phyloP scores from a whole-genome alignment of 192 early-diverging fungal genomes.

The Obelidium mucronatum region DNA sequence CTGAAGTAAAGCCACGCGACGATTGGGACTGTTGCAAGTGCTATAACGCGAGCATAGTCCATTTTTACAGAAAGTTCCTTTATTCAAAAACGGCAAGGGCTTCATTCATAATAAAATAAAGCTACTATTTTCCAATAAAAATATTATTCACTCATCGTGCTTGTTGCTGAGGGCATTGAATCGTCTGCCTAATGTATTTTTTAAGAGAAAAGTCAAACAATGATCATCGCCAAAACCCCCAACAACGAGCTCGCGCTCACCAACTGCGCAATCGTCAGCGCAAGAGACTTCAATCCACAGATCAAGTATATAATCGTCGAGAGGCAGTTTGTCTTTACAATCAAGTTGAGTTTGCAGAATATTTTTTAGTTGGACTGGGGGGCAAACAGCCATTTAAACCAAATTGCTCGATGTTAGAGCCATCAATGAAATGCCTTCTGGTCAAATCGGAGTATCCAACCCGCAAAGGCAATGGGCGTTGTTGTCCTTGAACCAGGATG shows the following conservation, averaged over 20 bases:
- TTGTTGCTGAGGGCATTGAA: no score
- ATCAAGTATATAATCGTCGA: constrained; percentile 80
- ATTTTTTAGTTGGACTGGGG: not conserved
- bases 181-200: no score
- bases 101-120: no score
- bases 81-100: no score
- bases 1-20: not conserved
- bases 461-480: constrained; percentile 74
- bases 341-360: constrained; percentile 60
- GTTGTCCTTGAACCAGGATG: constrained; percentile 68
- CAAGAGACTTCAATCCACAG: constrained; percentile 72
- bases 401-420: constrained; percentile 50
- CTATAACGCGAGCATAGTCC: not conserved
- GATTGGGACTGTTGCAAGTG: not conserved
- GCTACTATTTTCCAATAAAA: no score
- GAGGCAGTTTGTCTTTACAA: constrained; percentile 81
- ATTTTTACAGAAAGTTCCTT: not conserved
- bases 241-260: constrained; percentile 55
- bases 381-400: not conserved
- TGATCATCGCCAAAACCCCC: constrained; percentile 27
- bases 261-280: constrained; percentile 80
- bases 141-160: no score
- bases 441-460: constrained; percentile 60
- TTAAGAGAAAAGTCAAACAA: constrained; percentile 6
- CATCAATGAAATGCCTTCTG: constrained; percentile 49